These are phyloP conservation scores for Colletotrichum orbiculare DNA, from an alignment of 2,329 filamentous ascomycete genomes.

Conservation along the genomic window DNA sequence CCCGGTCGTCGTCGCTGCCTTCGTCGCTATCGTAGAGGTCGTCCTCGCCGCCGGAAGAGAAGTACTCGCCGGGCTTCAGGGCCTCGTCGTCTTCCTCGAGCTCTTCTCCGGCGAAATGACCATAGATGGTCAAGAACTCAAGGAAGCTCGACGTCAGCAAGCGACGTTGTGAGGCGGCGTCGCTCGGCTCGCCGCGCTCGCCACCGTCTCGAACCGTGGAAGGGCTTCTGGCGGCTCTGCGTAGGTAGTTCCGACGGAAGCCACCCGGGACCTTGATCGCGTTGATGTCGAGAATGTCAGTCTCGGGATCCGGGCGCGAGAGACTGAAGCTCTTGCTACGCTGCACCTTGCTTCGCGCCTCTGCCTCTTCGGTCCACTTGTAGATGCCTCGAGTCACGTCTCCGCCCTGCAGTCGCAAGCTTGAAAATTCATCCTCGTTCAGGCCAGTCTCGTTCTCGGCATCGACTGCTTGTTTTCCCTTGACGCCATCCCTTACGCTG, in stretches of 20 bases:
- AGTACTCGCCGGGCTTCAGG: conserved; percentile 88
- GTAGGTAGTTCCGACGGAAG: conserved; percentile 89
- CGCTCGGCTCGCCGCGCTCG: conserved; percentile 49
- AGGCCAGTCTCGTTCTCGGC: conserved; percentile 47
- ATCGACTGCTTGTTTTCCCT: conserved; percentile 65
- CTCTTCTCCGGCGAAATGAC: conserved; percentile 97
- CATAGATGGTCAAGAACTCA: conserved; percentile 94
- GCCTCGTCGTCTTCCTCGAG: conserved; percentile 96
- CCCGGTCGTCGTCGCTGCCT: conserved; percentile 72
- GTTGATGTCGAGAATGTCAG: conserved; percentile 85
- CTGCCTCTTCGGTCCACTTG: conserved; percentile 92
- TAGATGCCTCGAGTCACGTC: conserved; percentile 97
- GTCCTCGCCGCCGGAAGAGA: conserved; percentile 79
- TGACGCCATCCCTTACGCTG: conserved; percentile 54
- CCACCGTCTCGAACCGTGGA: conserved; percentile 53
- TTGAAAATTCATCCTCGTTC: conserved; percentile 89
- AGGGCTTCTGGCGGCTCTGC: conserved; percentile 77
- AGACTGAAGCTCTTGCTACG: conserved; percentile 91
- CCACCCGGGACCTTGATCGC: conserved; percentile 94
- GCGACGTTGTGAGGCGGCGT: conserved; percentile 60
- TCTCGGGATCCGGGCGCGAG: conserved; percentile 80
- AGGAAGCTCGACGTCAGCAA: conserved; percentile 93
- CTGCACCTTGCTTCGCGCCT: conserved; percentile 74
- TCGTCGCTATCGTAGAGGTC: conserved; percentile 56
- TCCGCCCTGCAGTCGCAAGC: conserved; percentile 90